phyloP scores from a whole-genome alignment of 257 asterid species.

The Dorcoceras hygrometricum region DNA sequence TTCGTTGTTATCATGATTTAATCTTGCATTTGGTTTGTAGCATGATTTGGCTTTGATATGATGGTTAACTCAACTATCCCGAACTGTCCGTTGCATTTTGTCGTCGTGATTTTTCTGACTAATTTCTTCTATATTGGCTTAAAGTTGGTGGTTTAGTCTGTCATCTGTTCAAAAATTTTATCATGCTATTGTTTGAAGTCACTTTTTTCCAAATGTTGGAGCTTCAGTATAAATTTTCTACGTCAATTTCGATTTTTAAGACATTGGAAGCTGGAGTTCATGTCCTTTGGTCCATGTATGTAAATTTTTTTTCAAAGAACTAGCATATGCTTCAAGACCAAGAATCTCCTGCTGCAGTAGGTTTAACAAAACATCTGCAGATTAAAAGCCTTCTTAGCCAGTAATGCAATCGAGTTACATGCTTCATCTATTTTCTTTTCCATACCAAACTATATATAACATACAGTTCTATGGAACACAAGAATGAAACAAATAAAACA shows the following conservation, averaged over 20 bases:
- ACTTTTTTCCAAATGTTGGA: background rate
- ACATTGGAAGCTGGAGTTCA: background rate
- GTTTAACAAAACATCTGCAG: too few species aligned
- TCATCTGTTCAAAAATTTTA: background rate
- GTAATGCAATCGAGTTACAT: too few species aligned
- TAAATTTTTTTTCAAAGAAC: too few species aligned
- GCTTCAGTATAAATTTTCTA: background rate
- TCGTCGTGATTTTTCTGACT: background rate
- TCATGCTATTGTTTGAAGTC: background rate
- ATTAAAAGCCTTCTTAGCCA: too few species aligned
- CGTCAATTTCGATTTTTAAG: background rate
- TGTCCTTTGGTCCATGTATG: too few species aligned
- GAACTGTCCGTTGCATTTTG: background rate
- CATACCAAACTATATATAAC: too few species aligned
- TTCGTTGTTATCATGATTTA: background rate
- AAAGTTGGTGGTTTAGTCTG: background rate
- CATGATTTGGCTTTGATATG: slow-evolving; percentile 13
- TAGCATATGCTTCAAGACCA: too few species aligned
- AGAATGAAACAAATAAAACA: too few species aligned
- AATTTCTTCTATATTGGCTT: background rate
- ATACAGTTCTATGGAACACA: too few species aligned
- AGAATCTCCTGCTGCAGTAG: too few species aligned
- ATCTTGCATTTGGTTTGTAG: slow-evolving; percentile 10
- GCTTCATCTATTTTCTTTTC: too few species aligned
- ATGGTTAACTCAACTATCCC: slow-evolving; percentile 2